Conservation (phyloP, 805 yeast species). For the Dipodascus albidus region DNA sequence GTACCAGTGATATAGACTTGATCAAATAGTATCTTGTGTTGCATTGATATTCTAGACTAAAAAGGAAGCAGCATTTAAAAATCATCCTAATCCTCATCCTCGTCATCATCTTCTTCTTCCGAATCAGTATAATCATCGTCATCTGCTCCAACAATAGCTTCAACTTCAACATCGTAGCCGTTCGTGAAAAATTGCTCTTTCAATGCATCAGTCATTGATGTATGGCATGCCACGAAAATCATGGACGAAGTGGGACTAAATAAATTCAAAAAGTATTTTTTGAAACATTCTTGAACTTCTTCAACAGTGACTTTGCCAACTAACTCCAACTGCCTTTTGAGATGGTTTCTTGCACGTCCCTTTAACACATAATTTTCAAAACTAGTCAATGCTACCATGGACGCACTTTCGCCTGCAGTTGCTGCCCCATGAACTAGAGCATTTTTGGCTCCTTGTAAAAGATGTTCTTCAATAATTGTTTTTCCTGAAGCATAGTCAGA, state of each 20-base stretch:
- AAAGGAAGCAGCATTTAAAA: too few species aligned
- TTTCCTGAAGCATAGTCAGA: conserved; percentile 45
- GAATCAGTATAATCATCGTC: too few species aligned
- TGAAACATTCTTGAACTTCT: conserved; percentile 35
- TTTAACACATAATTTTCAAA: conserved; percentile 55
- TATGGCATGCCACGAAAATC: conserved; percentile 65
- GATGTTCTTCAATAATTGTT: conserved; percentile 41
- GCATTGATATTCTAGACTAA: too few species aligned
- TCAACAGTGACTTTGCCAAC: conserved; percentile 39
- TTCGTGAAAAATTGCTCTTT: conserved; percentile 33
- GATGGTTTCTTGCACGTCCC: conserved; percentile 60
- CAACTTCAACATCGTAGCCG: conserved; percentile 54
- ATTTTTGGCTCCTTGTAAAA: conserved; percentile 64
- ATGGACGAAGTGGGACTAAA: conserved; percentile 46
- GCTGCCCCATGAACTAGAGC: conserved; percentile 66
- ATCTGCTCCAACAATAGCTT: conserved; percentile 33
- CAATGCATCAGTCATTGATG: conserved; percentile 42
- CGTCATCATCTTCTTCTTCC: conserved; percentile 44
- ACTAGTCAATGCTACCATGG: conserved; percentile 54
- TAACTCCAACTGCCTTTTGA: conserved; percentile 38
- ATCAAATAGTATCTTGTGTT: too few species aligned
- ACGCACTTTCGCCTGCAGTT: conserved; percentile 49
- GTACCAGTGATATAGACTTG: too few species aligned
- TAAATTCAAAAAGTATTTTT: conserved; percentile 50
- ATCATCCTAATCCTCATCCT: conserved; percentile 8